A percentile compares a stretch with the other conserved stretches of the same genome.
Conservation (phyloP, 2,329 filamentous ascomycete species). For the Aciculosporium take region DNA sequence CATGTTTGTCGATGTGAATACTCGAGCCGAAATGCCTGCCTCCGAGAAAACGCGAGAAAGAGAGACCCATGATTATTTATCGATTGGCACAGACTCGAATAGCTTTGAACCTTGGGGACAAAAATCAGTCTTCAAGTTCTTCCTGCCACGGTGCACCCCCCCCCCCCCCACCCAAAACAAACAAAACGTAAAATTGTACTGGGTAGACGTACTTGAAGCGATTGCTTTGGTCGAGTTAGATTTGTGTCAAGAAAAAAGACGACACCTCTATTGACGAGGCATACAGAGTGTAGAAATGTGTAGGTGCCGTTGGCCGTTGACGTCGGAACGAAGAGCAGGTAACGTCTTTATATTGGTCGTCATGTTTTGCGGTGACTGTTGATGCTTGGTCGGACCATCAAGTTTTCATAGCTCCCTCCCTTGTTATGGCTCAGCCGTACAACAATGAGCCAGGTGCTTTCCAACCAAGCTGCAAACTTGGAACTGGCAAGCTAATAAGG, state of each 20-base stretch:
- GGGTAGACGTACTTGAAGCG: background rate
- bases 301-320: background rate
- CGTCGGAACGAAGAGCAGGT: background rate
- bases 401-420: no score
- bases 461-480: no score
- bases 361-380: no score
- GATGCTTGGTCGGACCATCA: no score
- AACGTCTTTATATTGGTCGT: no score
- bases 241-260: background rate
- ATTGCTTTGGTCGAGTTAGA: background rate
- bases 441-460: no score
- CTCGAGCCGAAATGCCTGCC: conserved; percentile 36
- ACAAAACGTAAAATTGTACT: background rate
- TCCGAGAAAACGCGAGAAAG: conserved; percentile 32
- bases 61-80: conserved; percentile 27
- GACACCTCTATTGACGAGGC: background rate
- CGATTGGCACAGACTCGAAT: background rate
- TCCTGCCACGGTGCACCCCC: background rate
- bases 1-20: conserved; percentile 30
- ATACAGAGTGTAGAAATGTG: background rate
- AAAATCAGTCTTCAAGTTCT: background rate
- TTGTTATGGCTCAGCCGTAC: no score
- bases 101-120: background rate
- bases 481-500: no score
- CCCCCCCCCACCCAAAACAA: no score